phyloP scores from a whole-genome alignment of 1,139 yeast species.

The Scheffersomyces insectosa region DNA sequence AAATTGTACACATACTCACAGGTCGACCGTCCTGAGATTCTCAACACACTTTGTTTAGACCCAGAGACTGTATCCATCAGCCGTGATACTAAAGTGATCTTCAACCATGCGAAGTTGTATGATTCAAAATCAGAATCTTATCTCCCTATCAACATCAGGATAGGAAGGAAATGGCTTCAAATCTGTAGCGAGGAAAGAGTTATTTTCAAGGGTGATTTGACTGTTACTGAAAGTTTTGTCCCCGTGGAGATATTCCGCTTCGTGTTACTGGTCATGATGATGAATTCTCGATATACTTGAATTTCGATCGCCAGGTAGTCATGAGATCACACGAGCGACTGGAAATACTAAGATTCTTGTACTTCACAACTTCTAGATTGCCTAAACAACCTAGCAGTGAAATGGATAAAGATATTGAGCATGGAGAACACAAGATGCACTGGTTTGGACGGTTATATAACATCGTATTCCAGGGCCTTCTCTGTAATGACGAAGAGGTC shows the following conservation, averaged over 20 bases:
- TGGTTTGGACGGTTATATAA: constrained; percentile 65
- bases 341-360: constrained; percentile 68
- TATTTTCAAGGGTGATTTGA: constrained; percentile 20
- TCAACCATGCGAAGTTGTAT: constrained; percentile 55
- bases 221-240: constrained; percentile 34
- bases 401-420: constrained; percentile 21
- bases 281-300: constrained; percentile 58
- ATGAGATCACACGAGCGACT: constrained; percentile 60
- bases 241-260: constrained; percentile 57
- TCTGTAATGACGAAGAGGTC: constrained; percentile 58
- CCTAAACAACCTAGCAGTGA: constrained; percentile 28
- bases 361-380: constrained; percentile 61
- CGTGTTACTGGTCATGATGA: constrained; percentile 21
- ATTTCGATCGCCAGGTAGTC: constrained; percentile 45
- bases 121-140: constrained; percentile 31
- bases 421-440: constrained; percentile 24
- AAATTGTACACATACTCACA: constrained; percentile 40
- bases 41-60: constrained; percentile 53
- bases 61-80: constrained; percentile 36
- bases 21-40: constrained; percentile 48
- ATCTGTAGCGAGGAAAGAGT: constrained; percentile 40
- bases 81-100: constrained; percentile 62
- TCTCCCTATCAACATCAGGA: constrained; percentile 57
- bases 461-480: constrained; percentile 66
- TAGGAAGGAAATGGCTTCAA: constrained; percentile 73